Evolutionary conservation across 495 filamentous ascomycete genomes (phyloP).

Genomic region (Tetracladium marchalianum): DNA sequence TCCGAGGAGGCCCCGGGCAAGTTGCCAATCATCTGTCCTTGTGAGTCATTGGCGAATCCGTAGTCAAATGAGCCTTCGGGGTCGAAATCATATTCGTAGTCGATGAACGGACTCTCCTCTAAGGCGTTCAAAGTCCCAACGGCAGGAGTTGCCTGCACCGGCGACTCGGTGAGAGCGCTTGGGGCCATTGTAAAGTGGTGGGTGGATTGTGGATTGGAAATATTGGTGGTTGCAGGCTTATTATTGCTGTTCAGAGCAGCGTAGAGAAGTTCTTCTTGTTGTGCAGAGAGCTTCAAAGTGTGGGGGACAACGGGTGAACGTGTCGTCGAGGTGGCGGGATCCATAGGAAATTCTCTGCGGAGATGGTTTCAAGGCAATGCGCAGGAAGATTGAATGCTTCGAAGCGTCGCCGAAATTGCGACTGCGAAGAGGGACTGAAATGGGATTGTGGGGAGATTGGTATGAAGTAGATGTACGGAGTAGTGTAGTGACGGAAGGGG

Average conservation of each 20-base stretch:
- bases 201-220: constrained; percentile 3
- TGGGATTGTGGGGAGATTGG: background rate
- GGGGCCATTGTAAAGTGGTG: constrained; percentile 32
- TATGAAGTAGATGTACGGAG: background rate
- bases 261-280: constrained; percentile 80
- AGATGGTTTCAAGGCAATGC: background rate
- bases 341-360: constrained; percentile 5
- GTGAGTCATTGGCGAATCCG: constrained; percentile 46
- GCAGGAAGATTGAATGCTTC: no score
- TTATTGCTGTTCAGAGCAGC: constrained; percentile 80
- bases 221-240: constrained; percentile 6
- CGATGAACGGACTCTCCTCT: constrained; percentile 73
- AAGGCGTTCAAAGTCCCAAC: constrained; percentile 37
- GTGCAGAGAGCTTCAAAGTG: constrained; percentile 37
- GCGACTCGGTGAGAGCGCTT: constrained; percentile 42
- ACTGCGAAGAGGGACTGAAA: background rate
- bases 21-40: constrained; percentile 65
- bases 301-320: constrained; percentile 3
- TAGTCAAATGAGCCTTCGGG: constrained; percentile 51
- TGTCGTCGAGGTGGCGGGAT: constrained; percentile 1
- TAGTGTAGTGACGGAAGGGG: background rate
- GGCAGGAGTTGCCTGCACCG: constrained; percentile 29
- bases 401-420: background rate
- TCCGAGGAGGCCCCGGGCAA: constrained; percentile 47
- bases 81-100: constrained; percentile 65